Evolutionary conservation across 2,329 filamentous ascomycete genomes (phyloP), one percentile per base, ranked within the genome.

Genomic region (Calonectria pauciramosa): DNA sequence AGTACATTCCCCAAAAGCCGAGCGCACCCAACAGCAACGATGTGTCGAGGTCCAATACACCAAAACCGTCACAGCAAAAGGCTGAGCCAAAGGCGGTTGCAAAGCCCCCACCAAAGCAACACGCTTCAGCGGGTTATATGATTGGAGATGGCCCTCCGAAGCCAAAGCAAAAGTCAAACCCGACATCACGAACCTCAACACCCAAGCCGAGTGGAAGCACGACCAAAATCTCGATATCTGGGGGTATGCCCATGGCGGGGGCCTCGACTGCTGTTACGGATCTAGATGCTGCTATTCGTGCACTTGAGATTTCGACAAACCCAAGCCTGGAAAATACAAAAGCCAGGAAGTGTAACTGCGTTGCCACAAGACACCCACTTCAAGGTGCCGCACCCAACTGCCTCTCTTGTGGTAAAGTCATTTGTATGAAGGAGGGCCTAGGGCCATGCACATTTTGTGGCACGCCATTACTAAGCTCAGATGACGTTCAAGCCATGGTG

Each of bases 301-400:
- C 93, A 2, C 91, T 99, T 9, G 97, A 99, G 83, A 91, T 98
- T n/a, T 94, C 94, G 68, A 98, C 96, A 2, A 98, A 98, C 82
- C 95, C 96, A 0, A 91, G 92, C 0, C 86, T 96, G 30, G 85
- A 88, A 49, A 87, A 86, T 10, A 77, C 78, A 5, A 89, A 90
- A 75, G 87, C 92, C 32, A 91, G 94, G 9, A 92, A 92, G 71
- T 99, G 97, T 85, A 94, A 94, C 80, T 99, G 97, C 84, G 95
- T 97, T 81, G 97, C 95, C 0, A 93, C 94, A 0, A 91, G 95
- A 2, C 97, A 99, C 84, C 95, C 96, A 0, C 90, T 99, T 3
- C 93, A 98, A 56, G 92, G 92, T n/a, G 96, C 96, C 0, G 96
- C 96, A 0, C 97, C 97, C 0, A 99, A 99, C 83, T 99, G 97